Base-by-base conservation (phyloP, 805 yeast species). In the Candida rishiriensis region DNA sequence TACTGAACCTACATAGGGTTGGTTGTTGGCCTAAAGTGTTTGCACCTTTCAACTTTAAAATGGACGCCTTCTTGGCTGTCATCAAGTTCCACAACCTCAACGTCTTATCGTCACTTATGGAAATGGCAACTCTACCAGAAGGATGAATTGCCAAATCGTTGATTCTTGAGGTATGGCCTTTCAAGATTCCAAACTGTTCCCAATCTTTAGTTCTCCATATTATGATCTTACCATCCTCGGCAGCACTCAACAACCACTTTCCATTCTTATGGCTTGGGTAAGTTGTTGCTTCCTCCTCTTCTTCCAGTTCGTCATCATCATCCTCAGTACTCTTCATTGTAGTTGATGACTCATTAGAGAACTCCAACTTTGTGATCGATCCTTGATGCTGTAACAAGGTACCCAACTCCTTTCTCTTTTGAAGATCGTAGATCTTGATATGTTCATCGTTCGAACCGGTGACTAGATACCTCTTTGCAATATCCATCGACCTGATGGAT, bases 191-290 rank as follows among this genome's bases (percentile, higher is more conserved):
- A 61, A 88, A 82, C 36, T 81, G 75, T 60, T 93, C 98, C 99
- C 99, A 93, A 66, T 93, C 99, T 63, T 87, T 88, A 3, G 93
- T 85, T 64, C 98, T 75, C 99, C 99, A 93, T 35, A 93, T 76
- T 41, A 88, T 78, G 38, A 93, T 81, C 47, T 81, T 83, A 18
- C 97, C 95, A 61, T 93, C 98, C 36, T 86, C 96, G 2, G 90
- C 85, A 1, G 93, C 96, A 11, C 95, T 84, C 21, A 93, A 67
- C 31, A 93, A 72, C 99, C 99, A 93, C 59, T 83, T 88, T 3
- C 88, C 89, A n/a, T 72, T 65, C 43, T 75, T 75, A 40, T 61
- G 66, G 11, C 51, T 44, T 12, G 53, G 48, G 34, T 48, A 59
- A 36, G 17, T 16, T 4, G 21, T 30, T 2, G 2, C 6, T 13